Conservation (phyloP, 2,329 filamentous ascomycete genomes). For the Fusarium sarcochroum region DNA sequence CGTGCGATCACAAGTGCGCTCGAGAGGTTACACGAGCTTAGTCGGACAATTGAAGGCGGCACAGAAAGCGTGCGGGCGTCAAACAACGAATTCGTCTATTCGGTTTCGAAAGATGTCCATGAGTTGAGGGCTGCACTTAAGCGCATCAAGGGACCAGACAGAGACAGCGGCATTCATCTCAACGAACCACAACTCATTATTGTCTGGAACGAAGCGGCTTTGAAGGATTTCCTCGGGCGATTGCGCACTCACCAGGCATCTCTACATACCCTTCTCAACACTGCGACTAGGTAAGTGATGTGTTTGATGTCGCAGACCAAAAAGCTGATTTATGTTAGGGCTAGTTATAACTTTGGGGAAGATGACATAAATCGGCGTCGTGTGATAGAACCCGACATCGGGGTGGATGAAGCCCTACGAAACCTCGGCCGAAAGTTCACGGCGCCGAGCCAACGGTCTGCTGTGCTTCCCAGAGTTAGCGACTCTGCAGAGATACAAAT, state of each 20-base stretch:
- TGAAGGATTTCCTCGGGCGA: constrained; percentile 42
- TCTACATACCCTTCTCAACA: constrained; percentile 47
- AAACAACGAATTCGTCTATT: constrained; percentile 47
- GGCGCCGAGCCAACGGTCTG: constrained; percentile 40
- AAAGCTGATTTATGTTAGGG: constrained; percentile 32
- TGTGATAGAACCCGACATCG: constrained; percentile 48
- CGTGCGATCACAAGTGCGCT: constrained; percentile 48
- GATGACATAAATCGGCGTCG: constrained; percentile 44
- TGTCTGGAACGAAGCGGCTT: constrained; percentile 46
- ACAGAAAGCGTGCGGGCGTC: constrained; percentile 41
- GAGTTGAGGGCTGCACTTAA: constrained; percentile 45
- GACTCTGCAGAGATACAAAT: constrained; percentile 49
- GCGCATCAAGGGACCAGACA: constrained; percentile 46
- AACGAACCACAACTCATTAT: constrained; percentile 48
- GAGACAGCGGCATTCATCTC: constrained; percentile 48
- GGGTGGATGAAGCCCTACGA: constrained; percentile 46
- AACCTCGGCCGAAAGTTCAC: constrained; percentile 45
- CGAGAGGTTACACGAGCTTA: constrained; percentile 46
- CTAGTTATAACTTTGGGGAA: constrained; percentile 41
- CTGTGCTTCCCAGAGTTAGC: constrained; percentile 47
- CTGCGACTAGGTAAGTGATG: constrained; percentile 42
- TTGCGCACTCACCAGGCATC: constrained; percentile 49
- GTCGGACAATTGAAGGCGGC: constrained; percentile 38
- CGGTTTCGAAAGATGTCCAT: constrained; percentile 47
- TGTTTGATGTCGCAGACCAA: background rate